phyloP scores from a whole-genome alignment of 306 rosid species.

The Nissolia schottii region DNA sequence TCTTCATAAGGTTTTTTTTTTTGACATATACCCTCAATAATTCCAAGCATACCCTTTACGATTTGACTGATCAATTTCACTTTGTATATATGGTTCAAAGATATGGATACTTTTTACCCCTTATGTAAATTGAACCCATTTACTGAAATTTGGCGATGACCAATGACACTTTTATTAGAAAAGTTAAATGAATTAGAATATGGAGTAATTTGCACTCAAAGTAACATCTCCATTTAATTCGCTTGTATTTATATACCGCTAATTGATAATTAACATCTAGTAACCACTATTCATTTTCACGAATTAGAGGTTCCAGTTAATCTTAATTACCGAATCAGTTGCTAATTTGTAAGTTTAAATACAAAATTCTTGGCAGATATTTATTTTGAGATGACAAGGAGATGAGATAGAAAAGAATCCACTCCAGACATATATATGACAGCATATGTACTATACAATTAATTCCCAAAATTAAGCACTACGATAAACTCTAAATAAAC shows the following conservation, averaged over 20 bases:
- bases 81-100: neutral
- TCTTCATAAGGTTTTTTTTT: neutral
- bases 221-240: too few relatives aligned
- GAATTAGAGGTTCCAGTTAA: neutral
- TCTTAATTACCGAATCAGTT: neutral
- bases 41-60: neutral
- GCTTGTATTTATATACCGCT: too few relatives aligned
- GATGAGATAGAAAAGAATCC: neutral
- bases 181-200: too few relatives aligned
- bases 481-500: neutral
- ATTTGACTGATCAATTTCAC: too few relatives aligned
- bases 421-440: neutral
- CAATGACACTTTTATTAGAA: too few relatives aligned
- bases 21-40: neutral
- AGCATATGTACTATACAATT: neutral
- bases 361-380: neutral
- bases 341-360: neutral
- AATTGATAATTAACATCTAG: too few relatives aligned
- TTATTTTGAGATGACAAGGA: too few relatives aligned
- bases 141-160: neutral
- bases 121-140: neutral
- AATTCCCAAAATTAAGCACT: neutral
- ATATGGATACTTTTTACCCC: neutral
- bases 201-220: too few relatives aligned
- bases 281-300: neutral